Percentiles rank a stretch among this genome's conserved stretches.
Conservation (phyloP, 2,329 filamentous ascomycete species). For the Penicillium sp. region DNA sequence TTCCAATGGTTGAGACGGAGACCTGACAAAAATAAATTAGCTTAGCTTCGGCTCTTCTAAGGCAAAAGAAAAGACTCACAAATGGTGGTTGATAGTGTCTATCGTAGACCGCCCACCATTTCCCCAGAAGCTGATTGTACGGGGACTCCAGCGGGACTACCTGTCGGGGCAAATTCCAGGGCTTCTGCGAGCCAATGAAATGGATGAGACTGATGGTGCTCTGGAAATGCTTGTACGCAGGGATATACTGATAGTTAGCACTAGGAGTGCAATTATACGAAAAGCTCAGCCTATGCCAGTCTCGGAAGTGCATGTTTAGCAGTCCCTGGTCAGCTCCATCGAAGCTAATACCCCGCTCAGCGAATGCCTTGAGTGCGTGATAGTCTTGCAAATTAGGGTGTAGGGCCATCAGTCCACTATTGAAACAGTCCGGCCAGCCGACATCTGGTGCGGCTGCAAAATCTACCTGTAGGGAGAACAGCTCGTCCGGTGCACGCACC, state of each 20-base stretch:
- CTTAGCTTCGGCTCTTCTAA: slow-evolving; percentile 1
- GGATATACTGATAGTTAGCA: slow-evolving; percentile 94
- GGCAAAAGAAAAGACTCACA: slow-evolving; percentile 10
- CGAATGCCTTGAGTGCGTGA: slow-evolving; percentile 77
- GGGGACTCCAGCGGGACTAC: slow-evolving; percentile 36
- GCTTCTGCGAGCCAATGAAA: slow-evolving; percentile 90
- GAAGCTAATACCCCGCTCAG: slow-evolving; percentile 84
- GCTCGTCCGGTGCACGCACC: slow-evolving; percentile 84
- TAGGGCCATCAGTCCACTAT: slow-evolving; percentile 94
- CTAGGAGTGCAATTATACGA: slow-evolving; percentile 97
- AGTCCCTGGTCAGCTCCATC: slow-evolving; percentile 96
- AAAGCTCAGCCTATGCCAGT: slow-evolving; percentile 86
- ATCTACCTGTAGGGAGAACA: slow-evolving; percentile 65
- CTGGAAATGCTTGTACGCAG: slow-evolving; percentile 90
- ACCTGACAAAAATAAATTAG: slow-evolving; percentile 6
- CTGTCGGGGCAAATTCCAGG: slow-evolving; percentile 66
- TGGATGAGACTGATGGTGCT: slow-evolving; percentile 86
- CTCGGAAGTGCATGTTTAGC: slow-evolving; percentile 88
- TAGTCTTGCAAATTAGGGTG: slow-evolving; percentile 84
- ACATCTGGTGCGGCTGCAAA: slow-evolving; percentile 84
- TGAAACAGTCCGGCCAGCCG: slow-evolving; percentile 97
- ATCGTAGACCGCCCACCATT: slow-evolving; percentile 96
- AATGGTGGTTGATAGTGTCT: slow-evolving; percentile 64
- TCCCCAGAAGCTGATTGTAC: slow-evolving; percentile 77
- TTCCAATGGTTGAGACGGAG: slow-evolving; percentile 3